Evolutionary conservation across 2,329 filamentous ascomycete genomes (phyloP), one percentile per base, ranked within the genome.

Genomic region (Arthrobotrys musiformis): DNA sequence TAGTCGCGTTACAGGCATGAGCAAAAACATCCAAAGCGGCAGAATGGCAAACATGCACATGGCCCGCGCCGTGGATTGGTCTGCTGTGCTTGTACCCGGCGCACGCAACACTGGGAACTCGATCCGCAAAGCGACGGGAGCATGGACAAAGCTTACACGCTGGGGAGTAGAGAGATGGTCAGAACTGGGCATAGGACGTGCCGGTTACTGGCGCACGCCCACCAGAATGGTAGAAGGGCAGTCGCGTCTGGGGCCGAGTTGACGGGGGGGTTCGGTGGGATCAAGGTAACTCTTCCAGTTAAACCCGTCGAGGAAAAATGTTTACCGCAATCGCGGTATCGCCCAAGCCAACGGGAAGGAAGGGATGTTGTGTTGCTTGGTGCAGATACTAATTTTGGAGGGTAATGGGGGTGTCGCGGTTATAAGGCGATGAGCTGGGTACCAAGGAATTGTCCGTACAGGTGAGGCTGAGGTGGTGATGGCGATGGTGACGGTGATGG

Each of bases 201-300:
- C 40, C 17, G 48, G 46, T 22, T 56, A 40, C 33, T 62, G 58
- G 85, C 85, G 0, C 79, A 82, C 78, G 64, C 84, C 8, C 84
- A 83, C 83, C 80, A 58, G 80, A 33, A 73, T 79, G 68, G 74
- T 80, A 58, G 80, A 33, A 73, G 79, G 68, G 74, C 9, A 81
- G 79, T 35, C 79, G 70, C 70, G 28, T 42, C 40, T 46, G 50
- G 33, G 19, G 15, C 33, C 63, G 37, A 62, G 69, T 40, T 56
- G 54, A 50, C 72, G 74, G 17, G 61, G 74, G 24, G 79, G 78
- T 19, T 79, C 78, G 30, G 70, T 56, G 74, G 79, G 48, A 19
- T n/a, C n/a, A n/a, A n/a, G n/a, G n/a, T n/a, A n/a, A n/a, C n/a
- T n/a, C n/a, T n/a, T n/a, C n/a, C n/a, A n/a, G n/a, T n/a, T n/a